Conservation (phyloP, 129 eudicot genomes). For the Flaveria linearis region DNA sequence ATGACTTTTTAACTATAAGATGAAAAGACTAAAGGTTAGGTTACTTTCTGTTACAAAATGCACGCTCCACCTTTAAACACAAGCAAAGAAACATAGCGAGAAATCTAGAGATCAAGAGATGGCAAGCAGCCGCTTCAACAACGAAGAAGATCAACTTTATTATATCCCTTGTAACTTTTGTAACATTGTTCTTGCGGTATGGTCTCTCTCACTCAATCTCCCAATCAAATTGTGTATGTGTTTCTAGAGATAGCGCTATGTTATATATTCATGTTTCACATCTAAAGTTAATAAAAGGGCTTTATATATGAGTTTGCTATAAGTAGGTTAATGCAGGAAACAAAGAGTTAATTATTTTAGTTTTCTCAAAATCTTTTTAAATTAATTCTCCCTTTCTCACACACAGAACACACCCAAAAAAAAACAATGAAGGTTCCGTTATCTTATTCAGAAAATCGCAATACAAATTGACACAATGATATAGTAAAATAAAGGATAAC, state of each 20-base stretch:
- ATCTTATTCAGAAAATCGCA: background rate
- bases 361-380: background rate
- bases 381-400: background rate
- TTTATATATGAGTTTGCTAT: background rate
- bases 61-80: background rate
- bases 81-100: background rate
- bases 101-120: constrained; percentile 26
- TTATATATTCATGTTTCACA: too few relatives aligned
- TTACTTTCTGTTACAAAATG: background rate
- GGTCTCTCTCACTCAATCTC: background rate
- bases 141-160: constrained; percentile 67
- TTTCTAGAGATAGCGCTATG: background rate
- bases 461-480: background rate
- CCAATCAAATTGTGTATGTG: background rate
- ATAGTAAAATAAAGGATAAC: background rate
- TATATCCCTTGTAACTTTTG: constrained; percentile 97
- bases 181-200: constrained; percentile 92
- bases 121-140: constrained; percentile 39
- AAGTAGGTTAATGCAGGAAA: background rate
- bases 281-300: background rate
- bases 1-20: background rate
- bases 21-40: background rate
- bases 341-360: background rate
- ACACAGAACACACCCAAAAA: background rate
- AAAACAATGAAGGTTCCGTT: background rate